These are phyloP conservation scores for Silene latifolia DNA, from an alignment of 148 eudicot species.

Conservation along the genomic window DNA sequence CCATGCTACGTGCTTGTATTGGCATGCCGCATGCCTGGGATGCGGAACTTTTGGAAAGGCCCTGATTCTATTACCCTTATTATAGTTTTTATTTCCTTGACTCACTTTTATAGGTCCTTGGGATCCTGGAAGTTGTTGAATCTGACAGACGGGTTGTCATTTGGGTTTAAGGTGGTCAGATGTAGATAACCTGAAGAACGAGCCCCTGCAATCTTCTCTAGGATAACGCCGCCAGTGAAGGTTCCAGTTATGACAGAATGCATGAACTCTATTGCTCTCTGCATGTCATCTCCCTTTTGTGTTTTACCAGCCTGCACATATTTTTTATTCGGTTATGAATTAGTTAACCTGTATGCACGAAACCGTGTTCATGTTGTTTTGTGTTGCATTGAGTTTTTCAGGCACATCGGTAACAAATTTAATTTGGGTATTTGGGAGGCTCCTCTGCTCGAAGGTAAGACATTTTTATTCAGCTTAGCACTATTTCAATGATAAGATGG, in stretches of 20 bases:
- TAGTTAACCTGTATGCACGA: too few species aligned
- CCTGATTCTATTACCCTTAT: slow-evolving; percentile 44
- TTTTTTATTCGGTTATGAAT: not conserved
- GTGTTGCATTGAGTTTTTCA: too few species aligned
- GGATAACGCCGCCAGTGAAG: slow-evolving; percentile 38
- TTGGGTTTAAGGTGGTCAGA: slow-evolving; percentile 39
- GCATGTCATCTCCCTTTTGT: slow-evolving; percentile 16
- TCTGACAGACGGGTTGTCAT: slow-evolving; percentile 55
- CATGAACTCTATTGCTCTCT: slow-evolving; percentile 31
- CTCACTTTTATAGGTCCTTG: slow-evolving; percentile 47
- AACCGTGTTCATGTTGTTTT: too few species aligned
- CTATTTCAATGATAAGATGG: too few species aligned
- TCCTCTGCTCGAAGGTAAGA: not conserved
- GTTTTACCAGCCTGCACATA: slow-evolving; percentile 24
- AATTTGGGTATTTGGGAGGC: not conserved
- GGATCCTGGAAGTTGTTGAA: slow-evolving; percentile 67
- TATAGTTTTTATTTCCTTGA: slow-evolving; percentile 50
- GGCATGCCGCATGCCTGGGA: slow-evolving; percentile 41
- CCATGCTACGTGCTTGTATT: slow-evolving; percentile 33
- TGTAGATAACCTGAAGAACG: slow-evolving; percentile 45
- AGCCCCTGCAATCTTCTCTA: slow-evolving; percentile 53
- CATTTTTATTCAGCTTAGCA: not conserved
- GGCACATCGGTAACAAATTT: too few species aligned
- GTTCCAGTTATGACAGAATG: slow-evolving; percentile 38
- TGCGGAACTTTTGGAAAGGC: slow-evolving; percentile 38